Percentiles rank a stretch among this genome's conserved stretches.
Evolutionary conservation across 2,329 filamentous ascomycete genomes (phyloP).

Genomic region (Colletotrichum sublineola): DNA sequence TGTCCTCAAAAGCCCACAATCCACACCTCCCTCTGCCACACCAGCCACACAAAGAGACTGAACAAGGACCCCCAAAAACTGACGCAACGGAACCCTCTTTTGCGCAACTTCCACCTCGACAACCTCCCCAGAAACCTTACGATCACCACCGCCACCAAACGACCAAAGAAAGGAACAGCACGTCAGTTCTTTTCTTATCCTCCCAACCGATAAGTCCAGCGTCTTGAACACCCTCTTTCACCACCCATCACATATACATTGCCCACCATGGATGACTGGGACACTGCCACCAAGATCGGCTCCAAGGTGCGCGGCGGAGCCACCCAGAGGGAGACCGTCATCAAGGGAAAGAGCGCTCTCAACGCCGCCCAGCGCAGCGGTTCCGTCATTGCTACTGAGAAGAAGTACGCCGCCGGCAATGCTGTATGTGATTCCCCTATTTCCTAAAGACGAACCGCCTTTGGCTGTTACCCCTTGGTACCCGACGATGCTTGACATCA

Average conservation of each 20-base stretch:
- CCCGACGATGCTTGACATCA: constrained; percentile 34
- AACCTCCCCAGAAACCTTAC: constrained; percentile 15
- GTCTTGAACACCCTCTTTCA: constrained; percentile 12
- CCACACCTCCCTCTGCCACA: constrained; percentile 17
- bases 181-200: constrained; percentile 20
- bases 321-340: constrained; percentile 83
- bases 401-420: constrained; percentile 87
- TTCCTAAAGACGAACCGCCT: neutral
- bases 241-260: constrained; percentile 47
- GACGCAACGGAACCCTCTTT: constrained; percentile 32
- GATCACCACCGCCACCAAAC: constrained; percentile 44
- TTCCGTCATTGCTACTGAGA: constrained; percentile 84
- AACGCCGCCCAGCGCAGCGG: constrained; percentile 92
- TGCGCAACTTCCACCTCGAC: constrained; percentile 10
- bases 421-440: constrained; percentile 69
- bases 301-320: constrained; percentile 81
- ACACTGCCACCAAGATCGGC: constrained; percentile 91
- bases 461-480: neutral
- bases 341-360: constrained; percentile 84
- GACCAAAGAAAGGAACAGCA: constrained; percentile 28
- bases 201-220: constrained; percentile 3
- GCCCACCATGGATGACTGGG: constrained; percentile 84
- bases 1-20: constrained; percentile 5
- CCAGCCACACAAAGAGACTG: constrained; percentile 27
- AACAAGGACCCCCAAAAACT: constrained; percentile 32